phyloP scores from a whole-genome alignment of 2,329 filamentous ascomycete species.

The Thielaviopsis ethacetica region DNA sequence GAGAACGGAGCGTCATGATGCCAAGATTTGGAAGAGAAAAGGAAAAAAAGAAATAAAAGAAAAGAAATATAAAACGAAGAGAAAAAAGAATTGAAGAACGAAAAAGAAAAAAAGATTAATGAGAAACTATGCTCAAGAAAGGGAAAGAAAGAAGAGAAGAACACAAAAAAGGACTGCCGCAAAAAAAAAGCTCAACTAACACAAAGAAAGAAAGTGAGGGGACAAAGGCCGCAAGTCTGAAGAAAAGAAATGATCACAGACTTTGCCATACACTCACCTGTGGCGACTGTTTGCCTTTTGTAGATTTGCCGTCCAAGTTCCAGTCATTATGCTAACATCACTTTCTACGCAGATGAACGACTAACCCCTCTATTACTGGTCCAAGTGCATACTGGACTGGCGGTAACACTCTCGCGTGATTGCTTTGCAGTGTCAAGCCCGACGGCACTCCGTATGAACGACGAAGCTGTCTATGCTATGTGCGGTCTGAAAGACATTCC shows the following conservation, averaged over 20 bases:
- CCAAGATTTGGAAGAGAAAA: background rate
- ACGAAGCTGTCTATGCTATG: background rate
- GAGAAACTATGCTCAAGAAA: background rate
- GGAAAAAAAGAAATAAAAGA: background rate
- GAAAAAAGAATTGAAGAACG: background rate
- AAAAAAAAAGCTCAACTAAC: background rate
- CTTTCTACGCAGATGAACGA: background rate
- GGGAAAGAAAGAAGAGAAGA: background rate
- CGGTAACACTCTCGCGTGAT: too few species aligned
- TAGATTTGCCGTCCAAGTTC: background rate
- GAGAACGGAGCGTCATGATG: conserved; percentile 6
- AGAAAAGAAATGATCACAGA: background rate
- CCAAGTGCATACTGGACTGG: too few species aligned
- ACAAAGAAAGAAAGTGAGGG: conserved; percentile 1
- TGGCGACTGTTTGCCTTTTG: background rate
- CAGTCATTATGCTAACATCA: background rate
- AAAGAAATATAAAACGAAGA: background rate
- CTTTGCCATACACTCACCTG: background rate
- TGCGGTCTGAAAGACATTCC: background rate
- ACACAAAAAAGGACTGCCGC: background rate
- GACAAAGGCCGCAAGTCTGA: background rate
- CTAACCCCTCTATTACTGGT: too few species aligned
- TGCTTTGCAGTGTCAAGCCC: too few species aligned
- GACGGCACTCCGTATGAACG: background rate
- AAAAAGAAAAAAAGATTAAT: background rate